Evolutionary conservation across 495 filamentous ascomycete genomes (phyloP).

Genomic region (Xylaria palmicola): DNA sequence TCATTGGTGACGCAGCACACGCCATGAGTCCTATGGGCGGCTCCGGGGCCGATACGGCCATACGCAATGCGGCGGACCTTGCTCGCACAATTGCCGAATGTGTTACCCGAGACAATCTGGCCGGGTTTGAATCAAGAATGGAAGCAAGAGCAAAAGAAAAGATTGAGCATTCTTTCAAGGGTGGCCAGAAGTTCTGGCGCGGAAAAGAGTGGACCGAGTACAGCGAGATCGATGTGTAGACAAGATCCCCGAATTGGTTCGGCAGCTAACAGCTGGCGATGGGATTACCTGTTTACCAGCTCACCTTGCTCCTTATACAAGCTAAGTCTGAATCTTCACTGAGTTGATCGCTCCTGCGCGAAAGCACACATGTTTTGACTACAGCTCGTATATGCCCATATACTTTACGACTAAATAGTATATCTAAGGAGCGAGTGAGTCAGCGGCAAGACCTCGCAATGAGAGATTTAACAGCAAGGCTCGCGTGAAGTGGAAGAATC

Average conservation of each 20-base stretch:
- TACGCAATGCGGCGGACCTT: constrained; percentile 30
- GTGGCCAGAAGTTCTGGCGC: constrained; percentile 28
- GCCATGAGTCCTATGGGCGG: constrained; percentile 31
- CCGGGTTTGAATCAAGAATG: constrained; percentile 30
- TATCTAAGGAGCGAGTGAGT: too few species aligned
- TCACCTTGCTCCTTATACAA: too few species aligned
- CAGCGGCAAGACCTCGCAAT: too few species aligned
- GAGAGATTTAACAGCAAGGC: too few species aligned
- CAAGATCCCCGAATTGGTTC: not conserved
- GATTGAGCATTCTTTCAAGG: constrained; percentile 28
- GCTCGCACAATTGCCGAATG: constrained; percentile 24
- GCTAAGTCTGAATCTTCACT: too few species aligned
- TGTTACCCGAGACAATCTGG: constrained; percentile 15
- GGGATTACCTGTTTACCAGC: too few species aligned
- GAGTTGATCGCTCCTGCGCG: too few species aligned
- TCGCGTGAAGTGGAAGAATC: too few species aligned
- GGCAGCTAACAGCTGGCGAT: not conserved
- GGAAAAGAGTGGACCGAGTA: constrained; percentile 30
- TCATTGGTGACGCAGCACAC: constrained; percentile 31
- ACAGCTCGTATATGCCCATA: too few species aligned
- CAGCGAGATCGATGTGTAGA: constrained; percentile 18
- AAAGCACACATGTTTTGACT: too few species aligned
- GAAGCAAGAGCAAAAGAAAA: constrained; percentile 23
- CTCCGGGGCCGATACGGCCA: constrained; percentile 28
- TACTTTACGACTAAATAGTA: too few species aligned